Conservation (phyloP, 2,329 filamentous ascomycete genomes). For the Alternaria sp. region DNA sequence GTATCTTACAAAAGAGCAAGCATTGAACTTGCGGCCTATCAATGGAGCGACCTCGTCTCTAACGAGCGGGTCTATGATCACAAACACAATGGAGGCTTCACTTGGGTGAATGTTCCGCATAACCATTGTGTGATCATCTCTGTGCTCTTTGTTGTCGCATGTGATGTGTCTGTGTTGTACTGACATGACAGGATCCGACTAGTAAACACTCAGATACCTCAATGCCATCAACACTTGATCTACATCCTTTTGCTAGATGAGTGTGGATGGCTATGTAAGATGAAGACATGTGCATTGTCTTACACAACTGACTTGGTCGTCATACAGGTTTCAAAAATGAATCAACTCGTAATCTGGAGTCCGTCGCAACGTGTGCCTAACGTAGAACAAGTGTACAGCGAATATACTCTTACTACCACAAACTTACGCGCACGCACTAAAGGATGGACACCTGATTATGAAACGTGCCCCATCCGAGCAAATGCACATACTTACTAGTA, state of each 20-base stretch:
- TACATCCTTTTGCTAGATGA: slow-evolving; percentile 6
- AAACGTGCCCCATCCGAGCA: no score
- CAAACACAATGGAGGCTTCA: slow-evolving; percentile 67
- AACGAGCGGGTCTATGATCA: slow-evolving; percentile 51
- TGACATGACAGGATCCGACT: slow-evolving; percentile 7
- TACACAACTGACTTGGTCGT: background rate
- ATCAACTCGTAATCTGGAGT: background rate
- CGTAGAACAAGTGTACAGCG: no score
- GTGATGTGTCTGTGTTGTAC: slow-evolving; percentile 30
- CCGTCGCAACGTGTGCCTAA: no score
- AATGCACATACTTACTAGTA: no score
- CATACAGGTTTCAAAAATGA: background rate
- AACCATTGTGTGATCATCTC: slow-evolving; percentile 63
- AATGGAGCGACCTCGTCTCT: slow-evolving; percentile 54
- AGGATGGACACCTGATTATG: no score
- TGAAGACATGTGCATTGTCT: background rate
- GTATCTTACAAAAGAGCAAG: slow-evolving; percentile 55
- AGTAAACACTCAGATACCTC: slow-evolving; percentile 4
- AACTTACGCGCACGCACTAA: no score
- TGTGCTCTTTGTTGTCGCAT: slow-evolving; percentile 27
- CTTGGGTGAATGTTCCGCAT: slow-evolving; percentile 65
- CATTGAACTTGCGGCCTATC: slow-evolving; percentile 57
- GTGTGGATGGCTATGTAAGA: slow-evolving; percentile 5
- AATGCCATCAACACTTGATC: slow-evolving; percentile 10
- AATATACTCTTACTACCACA: no score